A percentile compares a stretch with the other conserved stretches of the same genome.
Evolutionary conservation across 208 protist species (phyloP).

Genomic region (Acanthamoeba lenticulata): DNA sequence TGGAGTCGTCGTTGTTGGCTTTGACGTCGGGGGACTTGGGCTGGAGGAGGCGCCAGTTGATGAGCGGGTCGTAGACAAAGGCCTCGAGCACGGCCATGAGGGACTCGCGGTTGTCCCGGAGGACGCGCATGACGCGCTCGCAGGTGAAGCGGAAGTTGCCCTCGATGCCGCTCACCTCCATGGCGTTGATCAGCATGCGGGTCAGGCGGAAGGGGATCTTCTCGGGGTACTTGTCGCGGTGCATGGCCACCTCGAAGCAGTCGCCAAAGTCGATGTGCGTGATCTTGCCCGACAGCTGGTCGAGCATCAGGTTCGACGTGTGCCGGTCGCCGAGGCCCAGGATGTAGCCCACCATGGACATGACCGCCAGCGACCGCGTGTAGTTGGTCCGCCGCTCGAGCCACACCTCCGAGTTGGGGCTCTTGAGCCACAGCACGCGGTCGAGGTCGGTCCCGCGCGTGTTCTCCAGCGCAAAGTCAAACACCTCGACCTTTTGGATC

Average conservation of each 20-base stretch:
- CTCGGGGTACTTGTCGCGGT: constrained; percentile 98
- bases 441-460: constrained; percentile 96
- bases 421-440: constrained; percentile 98
- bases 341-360: constrained; percentile 99
- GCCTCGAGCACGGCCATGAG: constrained; percentile 99
- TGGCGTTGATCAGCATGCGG: constrained; percentile 97
- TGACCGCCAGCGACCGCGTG: constrained; percentile 98
- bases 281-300: constrained; percentile 97
- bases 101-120: constrained; percentile 96
- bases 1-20: not conserved
- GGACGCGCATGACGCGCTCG: constrained; percentile 97
- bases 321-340: constrained; percentile 99
- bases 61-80: constrained; percentile 99
- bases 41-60: constrained; percentile 98
- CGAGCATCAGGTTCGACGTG: constrained; percentile 99
- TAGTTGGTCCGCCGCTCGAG: constrained; percentile 97
- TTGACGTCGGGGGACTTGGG: constrained; percentile 63
- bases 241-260: constrained; percentile 94
- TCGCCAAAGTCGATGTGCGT: constrained; percentile 99
- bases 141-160: constrained; percentile 98
- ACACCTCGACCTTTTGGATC: constrained; percentile 98
- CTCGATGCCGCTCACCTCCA: constrained; percentile 98
- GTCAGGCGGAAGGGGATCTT: constrained; percentile 99
- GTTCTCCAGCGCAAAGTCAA: constrained; percentile 94
- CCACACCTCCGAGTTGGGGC: constrained; percentile 98